Base-by-base conservation (phyloP, 2,329 filamentous ascomycete species). In the Pseudogymnoascus sp. region DNA sequence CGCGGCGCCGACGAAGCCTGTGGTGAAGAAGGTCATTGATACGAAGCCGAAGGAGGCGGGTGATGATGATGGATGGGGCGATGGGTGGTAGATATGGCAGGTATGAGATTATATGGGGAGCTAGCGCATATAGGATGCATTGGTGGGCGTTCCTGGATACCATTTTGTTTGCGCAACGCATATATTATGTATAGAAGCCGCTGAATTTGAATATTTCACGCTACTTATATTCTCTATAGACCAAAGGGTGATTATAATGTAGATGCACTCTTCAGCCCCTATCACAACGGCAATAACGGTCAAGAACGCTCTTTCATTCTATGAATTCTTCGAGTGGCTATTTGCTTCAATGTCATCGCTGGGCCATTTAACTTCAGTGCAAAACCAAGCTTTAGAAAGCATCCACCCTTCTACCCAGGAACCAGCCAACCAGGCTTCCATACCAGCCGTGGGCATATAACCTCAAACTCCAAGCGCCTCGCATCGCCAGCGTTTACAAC, bases 1-100 rank as follows among this genome's bases (percentile, higher is more conserved):
- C 10, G 44, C 63, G 50, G 31, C 60, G 26, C 60, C 62, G 5
- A 39, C 64, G 67, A 83, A 80, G 63, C 69, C 75, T 5, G 63
- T 73, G 7, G 67, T 71, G 4, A 72, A 81, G 0, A 92, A 90
- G 75, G 89, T 87, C 74, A 84, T 90, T 64, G 83, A 89, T 68
- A 81, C 83, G 68, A 86, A 84, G 68, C 87, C 87, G 0, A 87
- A 86, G 71, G 77, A 79, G 54, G 73, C 75, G 3, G 83, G 76
- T 1, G 81, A 81, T 24, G 78, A 79, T 62, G 84, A 85, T 67
- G 83, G 79, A 1, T 88, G 85, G 85, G 85, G 83, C 4, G 84
- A 87, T 64, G 84, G 83, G 6, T 88, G 85, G 85, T 85, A 68
- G 57, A 61, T 17, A 33, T 33, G 10, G 8, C 21, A 29, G n/a